Evolutionary conservation across 106 monocot species (phyloP).

Genomic region (Vanilla planifolia): DNA sequence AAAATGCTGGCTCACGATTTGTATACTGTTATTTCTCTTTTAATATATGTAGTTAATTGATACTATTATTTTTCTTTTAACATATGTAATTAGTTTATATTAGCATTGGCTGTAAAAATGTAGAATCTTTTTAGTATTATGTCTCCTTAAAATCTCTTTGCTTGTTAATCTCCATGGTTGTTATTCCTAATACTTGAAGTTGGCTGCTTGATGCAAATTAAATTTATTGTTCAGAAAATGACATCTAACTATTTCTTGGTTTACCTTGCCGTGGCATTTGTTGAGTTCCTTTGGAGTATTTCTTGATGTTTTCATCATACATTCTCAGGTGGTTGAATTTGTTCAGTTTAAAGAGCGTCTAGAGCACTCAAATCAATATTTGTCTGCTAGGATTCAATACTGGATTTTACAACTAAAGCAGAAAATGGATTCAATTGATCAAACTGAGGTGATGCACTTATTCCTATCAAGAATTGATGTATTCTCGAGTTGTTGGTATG

Average conservation of each 20-base stretch:
- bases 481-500: neutral
- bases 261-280: neutral
- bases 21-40: too few species aligned
- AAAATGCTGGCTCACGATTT: too few species aligned
- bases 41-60: too few species aligned
- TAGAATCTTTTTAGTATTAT: too few species aligned
- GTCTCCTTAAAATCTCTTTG: too few species aligned
- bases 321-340: conserved; percentile 75
- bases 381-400: conserved; percentile 52
- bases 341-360: conserved; percentile 81
- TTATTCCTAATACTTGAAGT: neutral
- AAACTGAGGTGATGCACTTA: conserved; percentile 53
- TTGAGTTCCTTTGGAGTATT: neutral
- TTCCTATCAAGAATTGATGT: neutral
- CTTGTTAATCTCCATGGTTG: too few species aligned
- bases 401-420: conserved; percentile 64
- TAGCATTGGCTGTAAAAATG: too few species aligned
- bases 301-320: conserved; percentile 1
- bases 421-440: conserved; percentile 55
- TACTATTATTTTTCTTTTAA: too few species aligned
- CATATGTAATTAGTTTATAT: too few species aligned
- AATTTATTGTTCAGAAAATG: neutral
- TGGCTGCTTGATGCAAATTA: neutral
- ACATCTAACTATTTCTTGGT: too few species aligned
- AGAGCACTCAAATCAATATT: conserved; percentile 70